These are phyloP conservation scores for Gymnopilus junonius DNA, from an alignment of 768 basidiomycete species.

Conservation along the genomic window DNA sequence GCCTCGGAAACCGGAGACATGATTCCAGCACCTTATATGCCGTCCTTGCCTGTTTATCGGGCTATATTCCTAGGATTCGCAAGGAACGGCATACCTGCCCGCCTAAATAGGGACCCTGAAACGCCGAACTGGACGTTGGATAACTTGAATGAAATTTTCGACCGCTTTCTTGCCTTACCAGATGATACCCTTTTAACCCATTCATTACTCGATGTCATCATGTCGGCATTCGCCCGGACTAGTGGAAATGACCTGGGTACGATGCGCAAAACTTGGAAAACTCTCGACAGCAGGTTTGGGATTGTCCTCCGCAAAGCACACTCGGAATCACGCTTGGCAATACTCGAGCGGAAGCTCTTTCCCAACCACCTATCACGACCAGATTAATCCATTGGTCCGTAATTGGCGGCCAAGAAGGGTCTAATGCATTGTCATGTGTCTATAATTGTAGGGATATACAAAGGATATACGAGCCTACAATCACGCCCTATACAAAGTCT, in stretches of 20 bases:
- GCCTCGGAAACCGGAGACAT: conserved; percentile 30
- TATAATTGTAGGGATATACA: conserved; percentile 7
- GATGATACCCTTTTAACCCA: conserved; percentile 44
- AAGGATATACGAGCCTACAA: not conserved
- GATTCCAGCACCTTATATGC: conserved; percentile 37
- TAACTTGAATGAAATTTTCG: conserved; percentile 61
- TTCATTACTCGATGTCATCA: conserved; percentile 64
- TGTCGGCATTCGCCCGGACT: conserved; percentile 67
- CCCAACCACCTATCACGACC: conserved; percentile 17
- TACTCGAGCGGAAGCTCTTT: conserved; percentile 42
- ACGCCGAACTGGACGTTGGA: conserved; percentile 57
- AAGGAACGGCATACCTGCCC: conserved; percentile 51
- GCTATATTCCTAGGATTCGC: conserved; percentile 78
- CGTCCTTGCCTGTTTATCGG: conserved; percentile 62
- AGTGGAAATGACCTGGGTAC: conserved; percentile 52
- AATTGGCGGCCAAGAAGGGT: not conserved
- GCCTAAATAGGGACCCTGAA: conserved; percentile 6
- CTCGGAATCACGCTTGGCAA: conserved; percentile 42
- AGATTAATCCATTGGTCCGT: not conserved
- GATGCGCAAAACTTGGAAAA: conserved; percentile 60
- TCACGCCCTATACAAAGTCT: not conserved
- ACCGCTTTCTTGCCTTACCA: conserved; percentile 65
- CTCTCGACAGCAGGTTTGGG: conserved; percentile 59
- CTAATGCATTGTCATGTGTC: conserved; percentile 2
- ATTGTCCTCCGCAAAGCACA: conserved; percentile 45